Evolutionary conservation across 2,329 filamentous ascomycete genomes (phyloP).

Genomic region (Cladosporium halotolerans): DNA sequence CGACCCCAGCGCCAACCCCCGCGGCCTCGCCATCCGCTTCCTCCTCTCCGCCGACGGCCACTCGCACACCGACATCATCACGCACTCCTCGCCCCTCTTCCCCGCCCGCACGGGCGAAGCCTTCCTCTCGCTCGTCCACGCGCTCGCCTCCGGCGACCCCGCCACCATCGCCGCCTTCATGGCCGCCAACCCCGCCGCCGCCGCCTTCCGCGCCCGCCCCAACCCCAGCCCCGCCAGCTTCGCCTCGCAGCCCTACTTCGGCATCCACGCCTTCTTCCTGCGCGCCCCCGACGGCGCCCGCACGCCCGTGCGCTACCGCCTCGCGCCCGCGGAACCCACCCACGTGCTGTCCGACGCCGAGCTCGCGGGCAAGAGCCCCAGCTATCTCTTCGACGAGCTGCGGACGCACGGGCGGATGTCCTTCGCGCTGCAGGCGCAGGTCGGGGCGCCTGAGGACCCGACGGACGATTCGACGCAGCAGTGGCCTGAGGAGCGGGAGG

Average conservation of each 20-base stretch:
- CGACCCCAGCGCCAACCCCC: conserved; percentile 23
- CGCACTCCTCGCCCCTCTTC: conserved; percentile 49
- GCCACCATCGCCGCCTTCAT: conserved; percentile 38
- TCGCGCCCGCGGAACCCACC: conserved; percentile 42
- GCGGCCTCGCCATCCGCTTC: conserved; percentile 47
- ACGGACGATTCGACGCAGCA: conserved; percentile 45
- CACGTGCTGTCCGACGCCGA: conserved; percentile 35
- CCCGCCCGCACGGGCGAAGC: conserved; percentile 47
- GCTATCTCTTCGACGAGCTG: conserved; percentile 48
- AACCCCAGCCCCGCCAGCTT: conserved; percentile 48
- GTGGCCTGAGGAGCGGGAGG: conserved; percentile 47
- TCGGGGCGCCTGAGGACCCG: conserved; percentile 44
- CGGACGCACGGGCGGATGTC: conserved; percentile 28
- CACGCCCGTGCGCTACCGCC: conserved; percentile 45
- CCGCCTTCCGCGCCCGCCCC: conserved; percentile 43
- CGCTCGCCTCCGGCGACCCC: conserved; percentile 30
- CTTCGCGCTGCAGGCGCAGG: conserved; percentile 47
- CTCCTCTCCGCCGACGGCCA: conserved; percentile 34
- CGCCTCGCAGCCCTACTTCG: conserved; percentile 43
- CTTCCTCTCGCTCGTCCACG: conserved; percentile 46
- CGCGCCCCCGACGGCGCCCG: conserved; percentile 34
- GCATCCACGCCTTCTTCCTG: conserved; percentile 47
- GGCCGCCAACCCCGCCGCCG: conserved; percentile 40
- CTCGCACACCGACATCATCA: conserved; percentile 52
- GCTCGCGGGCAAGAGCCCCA: conserved; percentile 32